phyloP scores from a whole-genome alignment of 2,329 filamentous ascomycete genomes.

The Epichloe gansuensis region DNA sequence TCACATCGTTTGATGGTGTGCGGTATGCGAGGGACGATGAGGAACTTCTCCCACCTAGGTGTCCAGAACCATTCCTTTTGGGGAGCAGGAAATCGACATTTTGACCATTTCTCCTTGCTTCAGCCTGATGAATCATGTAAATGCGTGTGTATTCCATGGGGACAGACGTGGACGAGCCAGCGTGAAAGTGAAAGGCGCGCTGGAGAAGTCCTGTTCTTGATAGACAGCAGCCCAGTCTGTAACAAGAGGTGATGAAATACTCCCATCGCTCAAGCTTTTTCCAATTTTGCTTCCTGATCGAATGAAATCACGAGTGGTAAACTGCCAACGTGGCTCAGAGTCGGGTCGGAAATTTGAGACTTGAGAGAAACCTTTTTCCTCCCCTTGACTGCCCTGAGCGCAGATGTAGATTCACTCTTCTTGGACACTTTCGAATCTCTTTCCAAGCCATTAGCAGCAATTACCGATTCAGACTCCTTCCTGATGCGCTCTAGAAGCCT shows the following conservation, averaged over 20 bases:
- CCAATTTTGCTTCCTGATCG: neutral
- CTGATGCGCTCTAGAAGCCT: constrained; percentile 18
- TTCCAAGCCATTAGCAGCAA: neutral
- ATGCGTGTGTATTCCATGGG: constrained; percentile 28
- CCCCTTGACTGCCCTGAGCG: neutral
- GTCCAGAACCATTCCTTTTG: constrained; percentile 23
- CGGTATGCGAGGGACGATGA: constrained; percentile 24
- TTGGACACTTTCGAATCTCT: neutral
- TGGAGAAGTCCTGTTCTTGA: neutral
- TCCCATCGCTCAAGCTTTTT: neutral
- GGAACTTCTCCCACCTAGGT: constrained; percentile 22
- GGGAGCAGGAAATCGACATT: constrained; percentile 18
- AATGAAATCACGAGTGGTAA: neutral
- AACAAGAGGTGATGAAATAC: neutral
- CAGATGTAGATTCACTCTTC: neutral
- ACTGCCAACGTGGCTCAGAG: constrained; percentile 5
- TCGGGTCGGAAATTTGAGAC: constrained; percentile 14
- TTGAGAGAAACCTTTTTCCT: constrained; percentile 11
- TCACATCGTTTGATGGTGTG: constrained; percentile 13
- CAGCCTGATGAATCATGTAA: constrained; percentile 22
- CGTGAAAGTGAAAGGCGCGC: neutral
- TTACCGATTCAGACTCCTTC: constrained; percentile 11
- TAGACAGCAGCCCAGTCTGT: neutral
- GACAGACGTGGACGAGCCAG: constrained; percentile 20
- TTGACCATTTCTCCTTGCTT: constrained; percentile 14